Evolutionary conservation across 139 green algal species (phyloP), one percentile per base, ranked within the genome.

Genomic region (Chlorella sp.): DNA sequence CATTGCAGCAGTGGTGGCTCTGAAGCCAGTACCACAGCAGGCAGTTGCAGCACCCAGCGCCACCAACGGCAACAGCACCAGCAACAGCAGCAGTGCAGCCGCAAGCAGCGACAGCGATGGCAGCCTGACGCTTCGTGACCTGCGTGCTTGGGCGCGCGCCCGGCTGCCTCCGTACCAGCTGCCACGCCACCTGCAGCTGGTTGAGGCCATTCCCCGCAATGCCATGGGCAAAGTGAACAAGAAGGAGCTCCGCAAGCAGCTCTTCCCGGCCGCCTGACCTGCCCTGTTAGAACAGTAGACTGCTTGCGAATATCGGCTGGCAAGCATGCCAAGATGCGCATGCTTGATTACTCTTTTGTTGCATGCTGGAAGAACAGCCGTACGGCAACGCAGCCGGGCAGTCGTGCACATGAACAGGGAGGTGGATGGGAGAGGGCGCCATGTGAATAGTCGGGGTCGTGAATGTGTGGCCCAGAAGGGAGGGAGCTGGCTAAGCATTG

Each of bases 141-240:
- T 95, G 78, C 72, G 39, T 20, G 63, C 26, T 17, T 96, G 92
- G 92, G 87, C 85, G 17, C n/a, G 44, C 2, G 64, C 88, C 5
- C 60, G 73, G n/a, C 82, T 98, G 75, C 83, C 96, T 23, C 44
- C 81, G 0, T 98, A 98, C 76, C 94, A 98, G 81, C 51, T 95
- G 32, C 94, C 95, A 1, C 62, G 63, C 28, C 25, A 60, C 30
- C n/a, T 97, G 30, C 16, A 74, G n/a, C 2, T 95, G 55, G 74
- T 98, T 18, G 80, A 89, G 0, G 55, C 80, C 6, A 91, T 99
- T 36, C 96, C 94, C 0, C 87, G 97, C 41, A 99, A 99, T 78
- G 95, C 96, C 4, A 99, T 99, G 97, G 97, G 97, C 71, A 99
- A 99, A 85, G 89, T 99, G 18, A 99, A 98, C 92, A 98, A 98